Conservation (phyloP, 306 rosid species). For the Echinosophora koreensis region DNA sequence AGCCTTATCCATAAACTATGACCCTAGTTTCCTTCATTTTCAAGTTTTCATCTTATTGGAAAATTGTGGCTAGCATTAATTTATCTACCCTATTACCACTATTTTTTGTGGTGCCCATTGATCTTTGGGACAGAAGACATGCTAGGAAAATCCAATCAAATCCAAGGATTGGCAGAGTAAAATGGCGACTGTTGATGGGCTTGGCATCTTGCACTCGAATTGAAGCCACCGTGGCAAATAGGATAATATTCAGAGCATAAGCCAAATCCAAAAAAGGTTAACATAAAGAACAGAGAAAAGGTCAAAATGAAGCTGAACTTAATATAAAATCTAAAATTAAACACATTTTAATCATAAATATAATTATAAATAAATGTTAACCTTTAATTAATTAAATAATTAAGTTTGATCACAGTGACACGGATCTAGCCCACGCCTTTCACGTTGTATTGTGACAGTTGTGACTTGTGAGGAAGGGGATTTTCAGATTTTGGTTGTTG, state of each 20-base stretch:
- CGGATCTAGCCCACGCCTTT: constrained; percentile 29
- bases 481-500: not conserved
- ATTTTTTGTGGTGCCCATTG: not conserved
- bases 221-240: constrained; percentile 25
- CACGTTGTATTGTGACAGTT: constrained; percentile 36
- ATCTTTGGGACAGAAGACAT: not conserved
- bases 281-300: not conserved
- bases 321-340: too few species aligned
- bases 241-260: constrained; percentile 44
- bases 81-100: not conserved
- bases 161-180: not conserved
- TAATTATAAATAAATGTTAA: too few species aligned
- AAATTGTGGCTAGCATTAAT: not conserved
- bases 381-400: too few species aligned
- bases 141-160: not conserved
- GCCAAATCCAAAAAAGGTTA: not conserved
- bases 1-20: constrained; percentile 30
- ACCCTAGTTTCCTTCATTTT: not conserved
- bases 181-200: constrained; percentile 24
- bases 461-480: not conserved
- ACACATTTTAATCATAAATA: too few species aligned
- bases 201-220: not conserved
- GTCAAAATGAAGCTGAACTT: too few species aligned
- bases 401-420: not conserved
- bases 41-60: not conserved